A percentile compares a stretch with the other conserved stretches of the same genome.
phyloP scores from a whole-genome alignment of 2,329 filamentous ascomycete genomes.

The Penicillium sp. region DNA sequence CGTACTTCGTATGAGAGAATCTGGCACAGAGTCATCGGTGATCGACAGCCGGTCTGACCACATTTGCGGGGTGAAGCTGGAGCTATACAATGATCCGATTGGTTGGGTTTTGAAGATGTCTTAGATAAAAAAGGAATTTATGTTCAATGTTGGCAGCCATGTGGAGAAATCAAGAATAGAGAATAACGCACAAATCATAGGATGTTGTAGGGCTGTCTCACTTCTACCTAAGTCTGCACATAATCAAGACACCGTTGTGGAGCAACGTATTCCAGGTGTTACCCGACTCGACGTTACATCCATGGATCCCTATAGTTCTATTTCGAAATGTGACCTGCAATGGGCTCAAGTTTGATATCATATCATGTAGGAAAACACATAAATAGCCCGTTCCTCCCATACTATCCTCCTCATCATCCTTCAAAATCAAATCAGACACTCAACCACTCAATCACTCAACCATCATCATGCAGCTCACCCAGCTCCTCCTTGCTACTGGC shows the following conservation, averaged over 20 bases:
- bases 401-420: neutral
- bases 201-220: neutral
- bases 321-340: neutral
- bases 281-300: conserved; percentile 3
- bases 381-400: neutral
- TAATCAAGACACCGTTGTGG: conserved; percentile 1
- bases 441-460: conserved; percentile 4
- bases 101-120: conserved; percentile 5
- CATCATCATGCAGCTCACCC: conserved; percentile 40
- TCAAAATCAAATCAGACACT: neutral
- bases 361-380: neutral
- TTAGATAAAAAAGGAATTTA: neutral
- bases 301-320: neutral
- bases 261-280: neutral
- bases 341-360: neutral
- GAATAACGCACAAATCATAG: conserved; percentile 2
- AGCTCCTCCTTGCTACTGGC: conserved; percentile 28
- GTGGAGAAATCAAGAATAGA: neutral
- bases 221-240: neutral
- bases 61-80: conserved; percentile 3
- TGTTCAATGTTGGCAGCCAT: neutral
- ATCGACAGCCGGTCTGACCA: neutral
- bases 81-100: neutral
- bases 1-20: neutral
- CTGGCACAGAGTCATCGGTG: neutral